Evolutionary conservation across 805 yeast species (phyloP).

Genomic region (Yarrowia deformans): DNA sequence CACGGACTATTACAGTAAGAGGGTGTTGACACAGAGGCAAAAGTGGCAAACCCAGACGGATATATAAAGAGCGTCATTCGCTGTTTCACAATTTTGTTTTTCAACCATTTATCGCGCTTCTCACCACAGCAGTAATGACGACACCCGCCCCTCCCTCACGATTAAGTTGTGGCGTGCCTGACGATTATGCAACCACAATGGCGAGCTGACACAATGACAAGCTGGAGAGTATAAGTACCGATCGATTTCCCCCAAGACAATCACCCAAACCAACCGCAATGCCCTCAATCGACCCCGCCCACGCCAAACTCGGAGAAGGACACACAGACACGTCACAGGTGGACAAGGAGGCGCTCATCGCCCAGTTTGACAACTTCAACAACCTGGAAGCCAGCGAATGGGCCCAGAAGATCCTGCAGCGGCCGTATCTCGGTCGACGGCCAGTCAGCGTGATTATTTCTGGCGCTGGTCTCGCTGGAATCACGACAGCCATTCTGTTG

Average conservation of each 20-base stretch:
- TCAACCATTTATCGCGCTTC: too few species aligned
- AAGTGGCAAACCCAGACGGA: too few species aligned
- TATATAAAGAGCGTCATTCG: too few species aligned
- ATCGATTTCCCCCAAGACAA: background rate
- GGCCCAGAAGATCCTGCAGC: conserved; percentile 11
- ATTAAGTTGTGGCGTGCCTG: conserved; percentile 27
- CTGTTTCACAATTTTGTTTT: too few species aligned
- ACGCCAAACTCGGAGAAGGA: conserved; percentile 8
- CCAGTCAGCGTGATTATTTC: conserved; percentile 44
- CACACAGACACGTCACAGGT: conserved; percentile 19
- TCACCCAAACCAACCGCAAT: background rate
- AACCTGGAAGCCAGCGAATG: conserved; percentile 16
- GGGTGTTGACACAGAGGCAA: too few species aligned
- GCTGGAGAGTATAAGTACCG: background rate
- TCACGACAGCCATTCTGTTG: conserved; percentile 44
- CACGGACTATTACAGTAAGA: too few species aligned
- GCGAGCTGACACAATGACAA: conserved; percentile 22
- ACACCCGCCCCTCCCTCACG: background rate
- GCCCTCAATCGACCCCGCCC: background rate
- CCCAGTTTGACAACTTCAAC: conserved; percentile 8
- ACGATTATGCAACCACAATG: conserved; percentile 23
- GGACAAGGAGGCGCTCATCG: conserved; percentile 21
- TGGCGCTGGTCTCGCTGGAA: conserved; percentile 49
- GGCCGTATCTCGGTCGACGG: conserved; percentile 18
- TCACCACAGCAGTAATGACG: background rate